Percentiles rank a stretch among this genome's conserved stretches.
These are phyloP conservation scores for Rubroshorea leprosula DNA, from an alignment of 345 rosid species.

Conservation along the genomic window DNA sequence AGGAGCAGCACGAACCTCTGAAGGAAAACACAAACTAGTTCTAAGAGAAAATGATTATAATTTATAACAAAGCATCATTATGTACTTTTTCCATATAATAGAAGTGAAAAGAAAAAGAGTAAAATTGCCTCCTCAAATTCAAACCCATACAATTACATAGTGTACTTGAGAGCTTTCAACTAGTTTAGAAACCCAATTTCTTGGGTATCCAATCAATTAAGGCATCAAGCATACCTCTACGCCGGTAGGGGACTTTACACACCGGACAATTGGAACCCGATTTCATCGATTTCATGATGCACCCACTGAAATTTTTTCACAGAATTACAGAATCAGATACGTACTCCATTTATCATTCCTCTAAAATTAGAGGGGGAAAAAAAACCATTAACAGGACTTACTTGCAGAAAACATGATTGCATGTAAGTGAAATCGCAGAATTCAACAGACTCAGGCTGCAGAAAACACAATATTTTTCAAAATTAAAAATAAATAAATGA, in stretches of 20 bases:
- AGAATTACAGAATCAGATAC: background rate
- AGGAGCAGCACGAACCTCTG: constrained; percentile 85
- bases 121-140: background rate
- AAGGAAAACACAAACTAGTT: constrained; percentile 3
- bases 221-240: constrained; percentile 46
- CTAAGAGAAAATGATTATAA: background rate
- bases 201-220: background rate
- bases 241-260: constrained; percentile 70
- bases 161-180: background rate
- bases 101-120: background rate
- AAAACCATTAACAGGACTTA: constrained; percentile 19
- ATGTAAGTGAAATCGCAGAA: constrained; percentile 66
- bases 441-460: constrained; percentile 71
- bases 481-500: background rate
- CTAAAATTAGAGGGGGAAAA: background rate
- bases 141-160: background rate
- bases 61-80: too few relatives aligned
- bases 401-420: constrained; percentile 96
- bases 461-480: background rate
- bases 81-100: background rate
- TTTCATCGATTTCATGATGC: constrained; percentile 84
- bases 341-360: background rate
- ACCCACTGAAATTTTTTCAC: constrained; percentile 34
- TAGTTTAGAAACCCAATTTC: background rate
- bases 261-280: constrained; percentile 64